Evolutionary conservation across 2,329 filamentous ascomycete genomes (phyloP).

Genomic region (Thelonectria olida): DNA sequence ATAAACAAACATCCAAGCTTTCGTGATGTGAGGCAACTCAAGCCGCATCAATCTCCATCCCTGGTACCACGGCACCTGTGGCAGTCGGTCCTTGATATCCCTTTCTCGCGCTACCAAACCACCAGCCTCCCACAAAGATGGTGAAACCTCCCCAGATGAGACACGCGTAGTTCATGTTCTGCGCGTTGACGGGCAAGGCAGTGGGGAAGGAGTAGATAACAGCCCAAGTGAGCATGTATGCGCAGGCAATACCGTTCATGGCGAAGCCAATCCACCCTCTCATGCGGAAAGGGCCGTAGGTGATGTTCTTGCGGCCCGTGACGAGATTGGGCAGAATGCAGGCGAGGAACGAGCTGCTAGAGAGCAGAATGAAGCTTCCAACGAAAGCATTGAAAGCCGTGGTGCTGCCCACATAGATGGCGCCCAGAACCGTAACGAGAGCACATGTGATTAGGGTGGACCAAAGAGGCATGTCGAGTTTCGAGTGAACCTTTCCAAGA

Average conservation of each 20-base stretch:
- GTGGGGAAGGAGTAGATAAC: conserved; percentile 72
- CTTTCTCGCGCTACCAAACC: conserved; percentile 46
- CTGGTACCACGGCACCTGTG: conserved; percentile 32
- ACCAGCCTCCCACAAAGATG: conserved; percentile 51
- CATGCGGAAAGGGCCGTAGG: conserved; percentile 68
- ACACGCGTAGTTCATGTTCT: conserved; percentile 63
- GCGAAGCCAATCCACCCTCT: conserved; percentile 55
- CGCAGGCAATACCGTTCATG: conserved; percentile 61
- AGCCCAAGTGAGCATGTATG: conserved; percentile 68
- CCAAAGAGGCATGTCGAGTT: conserved; percentile 48
- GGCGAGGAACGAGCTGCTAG: conserved; percentile 60
- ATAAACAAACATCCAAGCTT: neutral
- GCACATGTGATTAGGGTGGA: conserved; percentile 60
- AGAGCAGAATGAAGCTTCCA: conserved; percentile 54
- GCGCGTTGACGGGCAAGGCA: conserved; percentile 52
- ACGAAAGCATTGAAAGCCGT: conserved; percentile 76
- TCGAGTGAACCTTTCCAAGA: conserved; percentile 42
- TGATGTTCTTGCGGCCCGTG: conserved; percentile 47
- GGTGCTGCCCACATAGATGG: conserved; percentile 71
- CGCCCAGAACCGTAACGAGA: conserved; percentile 63
- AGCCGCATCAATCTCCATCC: conserved; percentile 27
- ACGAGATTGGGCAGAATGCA: conserved; percentile 69
- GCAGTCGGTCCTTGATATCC: conserved; percentile 37
- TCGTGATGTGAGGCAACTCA: conserved; percentile 7
- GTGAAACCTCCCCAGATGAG: conserved; percentile 56